Evolutionary conservation across 2,329 filamentous ascomycete genomes (phyloP).

Genomic region (Fusarium brevicatenulatum): DNA sequence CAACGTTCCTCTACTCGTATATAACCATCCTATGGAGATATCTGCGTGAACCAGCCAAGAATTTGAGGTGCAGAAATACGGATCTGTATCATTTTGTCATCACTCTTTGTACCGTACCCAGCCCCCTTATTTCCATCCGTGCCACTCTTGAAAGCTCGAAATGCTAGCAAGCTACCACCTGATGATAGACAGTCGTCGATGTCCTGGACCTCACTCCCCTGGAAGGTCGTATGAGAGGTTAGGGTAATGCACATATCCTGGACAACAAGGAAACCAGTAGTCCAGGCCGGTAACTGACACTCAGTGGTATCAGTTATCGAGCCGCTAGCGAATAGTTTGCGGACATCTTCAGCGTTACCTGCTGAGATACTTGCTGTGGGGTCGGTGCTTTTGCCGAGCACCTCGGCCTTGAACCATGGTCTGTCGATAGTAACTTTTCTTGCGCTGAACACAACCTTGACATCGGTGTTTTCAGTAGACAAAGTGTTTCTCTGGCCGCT

Average conservation of each 20-base stretch:
- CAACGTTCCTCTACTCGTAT: too few species aligned
- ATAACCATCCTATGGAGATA: neutral
- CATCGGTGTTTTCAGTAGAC: neutral
- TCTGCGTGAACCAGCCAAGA: neutral
- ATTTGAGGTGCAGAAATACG: neutral
- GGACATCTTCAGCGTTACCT: neutral
- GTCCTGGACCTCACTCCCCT: neutral
- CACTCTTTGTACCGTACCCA: fast-evolving
- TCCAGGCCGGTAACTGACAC: neutral
- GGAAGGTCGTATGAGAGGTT: neutral
- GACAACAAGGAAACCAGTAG: neutral
- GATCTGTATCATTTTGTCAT: neutral
- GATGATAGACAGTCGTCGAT: neutral
- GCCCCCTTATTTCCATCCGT: fast-evolving
- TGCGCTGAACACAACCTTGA: neutral
- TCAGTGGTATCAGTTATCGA: neutral
- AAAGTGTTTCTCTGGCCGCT: neutral
- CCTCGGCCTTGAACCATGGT: neutral
- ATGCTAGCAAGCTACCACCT: neutral
- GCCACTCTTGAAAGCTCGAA: neutral
- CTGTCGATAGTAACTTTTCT: neutral
- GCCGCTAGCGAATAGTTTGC: neutral
- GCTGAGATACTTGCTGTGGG: neutral
- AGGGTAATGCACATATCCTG: neutral
- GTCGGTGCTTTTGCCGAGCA: neutral